A percentile compares a stretch with the other conserved stretches of the same genome.
Conservation (phyloP, 495 filamentous ascomycete species). For the Astrothelium subdiscretum region DNA sequence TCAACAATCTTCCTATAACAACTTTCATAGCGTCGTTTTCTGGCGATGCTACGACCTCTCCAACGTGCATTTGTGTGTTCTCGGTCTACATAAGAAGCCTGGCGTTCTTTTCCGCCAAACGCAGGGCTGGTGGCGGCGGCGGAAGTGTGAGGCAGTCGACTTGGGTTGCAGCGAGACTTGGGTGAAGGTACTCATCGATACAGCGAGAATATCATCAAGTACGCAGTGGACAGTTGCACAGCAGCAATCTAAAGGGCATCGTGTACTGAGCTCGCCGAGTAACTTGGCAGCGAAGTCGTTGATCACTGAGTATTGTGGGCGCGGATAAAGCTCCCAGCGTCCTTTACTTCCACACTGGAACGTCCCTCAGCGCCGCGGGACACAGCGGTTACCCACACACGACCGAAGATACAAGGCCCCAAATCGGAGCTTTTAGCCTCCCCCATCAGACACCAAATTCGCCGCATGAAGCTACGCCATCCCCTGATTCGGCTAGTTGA, state of each 20-base stretch:
- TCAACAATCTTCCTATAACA: neutral
- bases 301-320: neutral
- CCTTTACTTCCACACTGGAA: neutral
- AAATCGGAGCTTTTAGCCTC: neutral
- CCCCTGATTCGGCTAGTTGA: neutral
- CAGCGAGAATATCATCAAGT: conserved; percentile 3
- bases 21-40: neutral
- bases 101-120: neutral
- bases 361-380: neutral
- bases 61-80: neutral
- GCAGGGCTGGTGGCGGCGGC: neutral
- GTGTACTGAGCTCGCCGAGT: neutral
- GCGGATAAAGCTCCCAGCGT: neutral
- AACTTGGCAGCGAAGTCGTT: neutral
- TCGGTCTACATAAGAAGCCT: neutral
- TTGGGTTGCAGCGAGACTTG: neutral
- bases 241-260: neutral
- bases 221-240: neutral
- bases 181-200: neutral
- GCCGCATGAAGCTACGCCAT: neutral
- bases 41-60: neutral
- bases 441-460: neutral
- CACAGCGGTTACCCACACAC: neutral
- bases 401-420: neutral
- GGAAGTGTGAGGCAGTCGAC: neutral